Percentiles rank a stretch among this genome's conserved stretches.
Evolutionary conservation across 75 land plant genomes (phyloP).

Genomic region (Adiantum capillusveneris): DNA sequence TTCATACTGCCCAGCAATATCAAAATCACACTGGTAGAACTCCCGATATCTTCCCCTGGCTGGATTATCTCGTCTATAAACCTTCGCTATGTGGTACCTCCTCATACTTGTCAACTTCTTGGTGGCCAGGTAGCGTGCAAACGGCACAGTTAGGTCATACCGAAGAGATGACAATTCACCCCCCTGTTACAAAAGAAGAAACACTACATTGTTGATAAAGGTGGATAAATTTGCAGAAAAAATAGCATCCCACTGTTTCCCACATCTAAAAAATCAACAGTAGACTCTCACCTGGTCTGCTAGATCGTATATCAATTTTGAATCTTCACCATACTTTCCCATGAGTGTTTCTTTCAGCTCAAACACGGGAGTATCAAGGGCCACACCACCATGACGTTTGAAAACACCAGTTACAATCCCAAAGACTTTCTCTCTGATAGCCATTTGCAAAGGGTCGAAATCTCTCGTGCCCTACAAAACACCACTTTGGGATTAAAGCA

Average conservation of each 20-base stretch:
- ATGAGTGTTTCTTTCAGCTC: slow-evolving; percentile 82
- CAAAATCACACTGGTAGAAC: slow-evolving; percentile 94
- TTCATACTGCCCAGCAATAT: slow-evolving; percentile 78
- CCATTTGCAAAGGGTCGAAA: slow-evolving; percentile 80
- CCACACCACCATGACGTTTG: slow-evolving; percentile 74
- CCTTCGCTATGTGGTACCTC: slow-evolving; percentile 84
- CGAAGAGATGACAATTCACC: slow-evolving; percentile 81
- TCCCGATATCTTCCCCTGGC: slow-evolving; percentile 84
- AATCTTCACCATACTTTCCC: slow-evolving; percentile 95
- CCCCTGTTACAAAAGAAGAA: slow-evolving; percentile 45
- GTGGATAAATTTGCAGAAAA: not conserved
- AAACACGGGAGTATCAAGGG: slow-evolving; percentile 83
- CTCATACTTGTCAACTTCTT: slow-evolving; percentile 56
- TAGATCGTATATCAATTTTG: slow-evolving; percentile 85
- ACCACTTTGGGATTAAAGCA: not conserved
- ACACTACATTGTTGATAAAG: not conserved
- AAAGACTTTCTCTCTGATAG: slow-evolving; percentile 70
- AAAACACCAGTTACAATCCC: slow-evolving; percentile 56
- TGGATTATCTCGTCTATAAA: slow-evolving; percentile 84
- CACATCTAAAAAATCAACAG: not conserved
- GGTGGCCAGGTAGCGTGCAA: slow-evolving; percentile 83
- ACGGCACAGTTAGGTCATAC: slow-evolving; percentile 88
- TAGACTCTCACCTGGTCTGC: slow-evolving; percentile 68
- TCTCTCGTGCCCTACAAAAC: slow-evolving; percentile 69
- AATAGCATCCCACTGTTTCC: no score